Evolutionary conservation across 169 alveolate species (phyloP).

Genomic region (Plasmodium knowlesi): DNA sequence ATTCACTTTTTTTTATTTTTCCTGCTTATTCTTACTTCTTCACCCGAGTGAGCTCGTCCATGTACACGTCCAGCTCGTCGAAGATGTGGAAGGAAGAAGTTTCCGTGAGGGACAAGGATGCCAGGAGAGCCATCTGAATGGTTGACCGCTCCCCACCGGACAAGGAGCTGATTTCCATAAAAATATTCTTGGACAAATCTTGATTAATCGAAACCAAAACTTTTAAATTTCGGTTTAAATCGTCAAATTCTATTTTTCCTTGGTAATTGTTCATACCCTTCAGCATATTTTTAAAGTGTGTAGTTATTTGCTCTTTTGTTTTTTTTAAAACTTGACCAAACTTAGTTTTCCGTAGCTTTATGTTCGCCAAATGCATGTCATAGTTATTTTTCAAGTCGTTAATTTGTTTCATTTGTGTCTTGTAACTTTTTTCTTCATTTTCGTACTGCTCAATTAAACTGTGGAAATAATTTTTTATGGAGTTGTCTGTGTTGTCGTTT

Average conservation of each 20-base stretch:
- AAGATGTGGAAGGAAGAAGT: slow-evolving; percentile 79
- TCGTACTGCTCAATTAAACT: slow-evolving; percentile 43
- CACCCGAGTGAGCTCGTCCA: slow-evolving; percentile 81
- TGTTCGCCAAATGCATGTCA: slow-evolving; percentile 66
- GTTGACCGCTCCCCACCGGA: slow-evolving; percentile 83
- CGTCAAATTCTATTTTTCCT: slow-evolving; percentile 66
- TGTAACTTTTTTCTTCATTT: slow-evolving; percentile 47
- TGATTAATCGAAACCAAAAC: slow-evolving; percentile 64
- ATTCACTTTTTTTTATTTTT: background rate
- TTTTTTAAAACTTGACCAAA: slow-evolving; percentile 17
- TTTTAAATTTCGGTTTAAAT: slow-evolving; percentile 27
- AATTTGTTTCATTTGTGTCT: slow-evolving; percentile 48
- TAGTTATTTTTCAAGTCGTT: slow-evolving; percentile 52
- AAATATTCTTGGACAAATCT: slow-evolving; percentile 34
- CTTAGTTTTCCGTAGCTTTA: slow-evolving; percentile 27
- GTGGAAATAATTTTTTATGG: slow-evolving; percentile 29
- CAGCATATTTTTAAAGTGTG: slow-evolving; percentile 48
- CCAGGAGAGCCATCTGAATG: slow-evolving; percentile 78
- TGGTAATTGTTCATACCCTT: slow-evolving; percentile 64
- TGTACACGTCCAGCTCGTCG: slow-evolving; percentile 82
- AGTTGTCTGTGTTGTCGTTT: slow-evolving; percentile 51
- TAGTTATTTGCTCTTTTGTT: slow-evolving; percentile 46
- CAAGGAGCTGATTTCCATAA: slow-evolving; percentile 76
- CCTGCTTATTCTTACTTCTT: slow-evolving; percentile 48
- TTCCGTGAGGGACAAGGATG: slow-evolving; percentile 79